Evolutionary conservation across 2,329 filamentous ascomycete species (phyloP).

Genomic region (Blumeria hordei): DNA sequence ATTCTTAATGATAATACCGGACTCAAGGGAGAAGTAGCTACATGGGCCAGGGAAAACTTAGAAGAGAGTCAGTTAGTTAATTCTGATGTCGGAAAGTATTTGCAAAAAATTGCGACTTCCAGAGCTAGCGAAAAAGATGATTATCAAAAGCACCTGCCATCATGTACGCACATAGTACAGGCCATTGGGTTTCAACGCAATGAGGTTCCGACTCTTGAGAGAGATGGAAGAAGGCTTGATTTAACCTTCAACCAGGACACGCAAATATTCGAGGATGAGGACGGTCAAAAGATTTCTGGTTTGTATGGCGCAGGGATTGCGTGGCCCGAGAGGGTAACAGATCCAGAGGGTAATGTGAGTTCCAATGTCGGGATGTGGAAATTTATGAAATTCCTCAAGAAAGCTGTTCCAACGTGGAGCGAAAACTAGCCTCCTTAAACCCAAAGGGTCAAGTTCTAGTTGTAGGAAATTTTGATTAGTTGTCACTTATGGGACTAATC

Average conservation of each 20-base stretch:
- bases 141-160: slow-evolving; percentile 22
- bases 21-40: slow-evolving; percentile 34
- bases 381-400: slow-evolving; percentile 37
- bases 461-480: too few species aligned
- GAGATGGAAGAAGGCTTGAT: slow-evolving; percentile 8
- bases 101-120: slow-evolving; percentile 12
- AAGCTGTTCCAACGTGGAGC: slow-evolving; percentile 26
- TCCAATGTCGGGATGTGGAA: slow-evolving; percentile 38
- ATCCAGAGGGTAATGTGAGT: slow-evolving; percentile 36
- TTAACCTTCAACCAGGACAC: slow-evolving; percentile 16
- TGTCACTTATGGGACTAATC: too few species aligned
- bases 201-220: slow-evolving; percentile 22
- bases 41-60: slow-evolving; percentile 32
- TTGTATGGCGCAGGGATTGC: slow-evolving; percentile 38
- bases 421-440: not conserved
- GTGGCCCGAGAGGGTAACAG: slow-evolving; percentile 33
- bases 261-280: slow-evolving; percentile 23
- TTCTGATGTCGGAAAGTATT: slow-evolving; percentile 10
- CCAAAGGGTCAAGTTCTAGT: too few species aligned
- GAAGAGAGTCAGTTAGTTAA: slow-evolving; percentile 23
- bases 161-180: slow-evolving; percentile 28
- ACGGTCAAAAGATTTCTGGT: slow-evolving; percentile 21
- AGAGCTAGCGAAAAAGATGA: slow-evolving; percentile 19
- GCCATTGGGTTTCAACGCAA: slow-evolving; percentile 32
- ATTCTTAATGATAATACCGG: slow-evolving; percentile 41